Evolutionary conservation across 441 rosid species (phyloP), one percentile per base, ranked within the genome.

Genomic region (Croton laevigatus): DNA sequence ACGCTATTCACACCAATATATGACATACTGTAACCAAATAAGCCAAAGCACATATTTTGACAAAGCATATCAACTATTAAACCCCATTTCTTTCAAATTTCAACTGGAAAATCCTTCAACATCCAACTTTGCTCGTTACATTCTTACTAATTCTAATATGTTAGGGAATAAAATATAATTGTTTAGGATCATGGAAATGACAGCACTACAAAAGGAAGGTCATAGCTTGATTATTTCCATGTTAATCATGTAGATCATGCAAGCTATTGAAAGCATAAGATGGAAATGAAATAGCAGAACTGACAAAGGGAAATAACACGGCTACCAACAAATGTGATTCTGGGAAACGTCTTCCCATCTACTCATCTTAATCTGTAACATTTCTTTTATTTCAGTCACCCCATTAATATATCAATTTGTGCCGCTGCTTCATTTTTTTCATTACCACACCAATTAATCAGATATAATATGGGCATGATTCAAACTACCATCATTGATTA

Each of bases 71-170:
- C 45, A 12, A 27, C 32, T 27, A 27, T 27, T 27, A 27, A 32
- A 46, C 36, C 37, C n/a, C 36, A 57, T 64, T 17, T 53, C 22
- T 64, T 64, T 45, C 40, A 55, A 55, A 71, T 45, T 55, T 42
- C 59, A 45, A 19, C 10, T 10, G 4, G 14, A 55, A 62, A 62
- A 34, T 42, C 23, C 62, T 17, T 14, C 8, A 38, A 42, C 20
- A 53, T 44, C 22, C 34, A 54, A 42, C 49, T 32, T 61, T 19
- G 42, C 44, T 34, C 3, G 52, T 59, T 10, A 20, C 32, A 32
- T 10, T 59, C 45, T 59, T 11, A 46, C n/a, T 9, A n/a, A 22
- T 9, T 57, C 6, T 59, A 45, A 34, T 5, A 58, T 57, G 32
- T 17, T 69, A 27, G 37, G 48, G 4, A n/a, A n/a, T 32, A n/a